Percentiles rank a stretch among this genome's conserved stretches.
These are phyloP conservation scores for Aspergillus terreus DNA, from an alignment of 2,329 filamentous ascomycete species.

Conservation along the genomic window DNA sequence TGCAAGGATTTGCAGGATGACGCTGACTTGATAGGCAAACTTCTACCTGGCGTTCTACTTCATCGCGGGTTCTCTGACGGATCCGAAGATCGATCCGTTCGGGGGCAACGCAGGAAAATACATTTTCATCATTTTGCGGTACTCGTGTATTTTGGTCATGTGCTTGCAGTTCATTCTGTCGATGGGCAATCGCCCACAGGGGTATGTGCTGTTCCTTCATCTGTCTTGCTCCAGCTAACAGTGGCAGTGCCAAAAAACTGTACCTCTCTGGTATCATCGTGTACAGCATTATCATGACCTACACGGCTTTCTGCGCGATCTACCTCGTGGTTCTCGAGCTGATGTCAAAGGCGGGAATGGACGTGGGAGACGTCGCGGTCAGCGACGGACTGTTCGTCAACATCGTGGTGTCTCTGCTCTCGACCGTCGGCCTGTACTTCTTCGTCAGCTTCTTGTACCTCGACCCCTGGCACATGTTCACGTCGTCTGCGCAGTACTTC, in stretches of 20 bases:
- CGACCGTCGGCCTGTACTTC: slow-evolving; percentile 91
- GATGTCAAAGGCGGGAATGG: slow-evolving; percentile 44
- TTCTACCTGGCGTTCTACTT: slow-evolving; percentile 99
- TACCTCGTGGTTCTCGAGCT: slow-evolving; percentile 89
- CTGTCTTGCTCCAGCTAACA: slow-evolving; percentile 4
- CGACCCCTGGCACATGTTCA: slow-evolving; percentile 99
- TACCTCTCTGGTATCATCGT: slow-evolving; percentile 84
- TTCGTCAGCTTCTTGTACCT: slow-evolving; percentile 94
- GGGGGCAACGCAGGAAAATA: slow-evolving; percentile 78
- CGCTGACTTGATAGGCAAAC: slow-evolving; percentile 60
- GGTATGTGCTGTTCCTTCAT: slow-evolving; percentile 41
- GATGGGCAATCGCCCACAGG: slow-evolving; percentile 93
- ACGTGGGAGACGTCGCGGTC: slow-evolving; percentile 50
- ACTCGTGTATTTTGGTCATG: slow-evolving; percentile 81
- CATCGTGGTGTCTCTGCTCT: slow-evolving; percentile 82
- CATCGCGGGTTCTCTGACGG: slow-evolving; percentile 83
- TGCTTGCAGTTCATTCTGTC: slow-evolving; percentile 94
- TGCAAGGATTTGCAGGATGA: background rate
- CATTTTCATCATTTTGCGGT: slow-evolving; percentile 84
- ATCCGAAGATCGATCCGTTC: slow-evolving; percentile 80
- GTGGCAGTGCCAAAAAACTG: slow-evolving; percentile 67
- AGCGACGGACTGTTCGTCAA: slow-evolving; percentile 94
- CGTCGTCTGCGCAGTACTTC: slow-evolving; percentile 86
- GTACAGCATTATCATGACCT: slow-evolving; percentile 92
- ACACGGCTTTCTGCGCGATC: slow-evolving; percentile 83